Base-by-base conservation (phyloP, 768 basidiomycete species). In the Agaricus subrufescens region DNA sequence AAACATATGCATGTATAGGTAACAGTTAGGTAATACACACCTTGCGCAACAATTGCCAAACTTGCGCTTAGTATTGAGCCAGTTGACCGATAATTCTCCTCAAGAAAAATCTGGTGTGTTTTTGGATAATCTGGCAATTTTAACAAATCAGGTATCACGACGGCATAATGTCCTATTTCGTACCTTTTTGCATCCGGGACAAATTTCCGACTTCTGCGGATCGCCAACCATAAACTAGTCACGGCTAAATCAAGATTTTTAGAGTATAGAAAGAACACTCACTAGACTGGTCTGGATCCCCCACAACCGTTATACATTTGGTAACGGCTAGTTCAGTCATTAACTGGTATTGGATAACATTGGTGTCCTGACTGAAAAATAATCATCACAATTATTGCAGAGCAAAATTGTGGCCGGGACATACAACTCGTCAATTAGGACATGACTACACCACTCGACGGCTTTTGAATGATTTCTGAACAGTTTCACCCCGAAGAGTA, bases 261-360 rank as follows among this genome's bases (percentile, higher is more conserved):
- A 31, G 52, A 38, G 27, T 26, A 11, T 23, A 44, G 19, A 2
- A 48, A 23, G 19, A 30, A 60, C 15, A 19, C 60, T 43, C 61
- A 86, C 87, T 94, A 0, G 90, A 91, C 66, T 95, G 93, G 67
- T 95, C 93, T 0, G 93, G 93, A 70, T 95, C 93, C 0, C 93
- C 93, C 2, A 95, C 91, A 40, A 94, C 80, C 3, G 87, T 91
- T 27, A 93, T 75, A 58, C 84, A 82, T 29, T 75, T 69, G 6
- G 64, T 70, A 3, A 73, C 63, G 0, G 85, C 88, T 50, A 95
- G 81, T 3, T 77, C 71, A 58, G 74, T 77, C 85, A 94, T 87
- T 25, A 94, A 79, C 56, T 86, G 78, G 67, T 93, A 94, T 66
- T 94, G 92, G 19, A 84, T 83, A 85, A 66, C 38, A 49, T 39